Evolutionary conservation across 176 grass and related monocot genomes (phyloP).

Genomic region (Pontederia crassipes): DNA sequence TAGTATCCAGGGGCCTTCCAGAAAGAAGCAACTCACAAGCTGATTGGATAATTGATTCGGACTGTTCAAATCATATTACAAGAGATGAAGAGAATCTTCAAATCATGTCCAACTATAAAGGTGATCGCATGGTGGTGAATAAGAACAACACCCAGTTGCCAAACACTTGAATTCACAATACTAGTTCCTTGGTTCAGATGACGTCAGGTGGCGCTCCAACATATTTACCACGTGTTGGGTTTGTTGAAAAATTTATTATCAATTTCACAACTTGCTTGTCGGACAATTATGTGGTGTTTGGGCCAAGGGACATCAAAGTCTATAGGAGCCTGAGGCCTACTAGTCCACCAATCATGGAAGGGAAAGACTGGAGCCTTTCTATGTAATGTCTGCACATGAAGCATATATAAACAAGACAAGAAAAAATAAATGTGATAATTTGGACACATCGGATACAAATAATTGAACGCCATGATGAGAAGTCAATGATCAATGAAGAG

Average conservation of each 20-base stretch:
- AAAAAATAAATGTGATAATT: background rate
- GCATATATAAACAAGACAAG: background rate
- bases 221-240: background rate
- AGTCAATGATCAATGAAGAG: background rate
- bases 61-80: background rate
- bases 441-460: background rate
- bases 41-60: background rate
- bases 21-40: background rate
- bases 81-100: background rate
- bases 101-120: background rate
- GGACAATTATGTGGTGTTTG: constrained; percentile 7
- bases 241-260: background rate
- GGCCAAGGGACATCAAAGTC: constrained; percentile 2
- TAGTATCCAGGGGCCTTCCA: background rate
- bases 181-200: background rate
- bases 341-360: constrained; percentile 7
- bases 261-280: background rate
- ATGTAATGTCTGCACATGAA: background rate
- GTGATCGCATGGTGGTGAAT: background rate
- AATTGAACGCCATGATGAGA: background rate
- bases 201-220: background rate
- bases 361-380: background rate
- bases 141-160: background rate
- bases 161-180: background rate
- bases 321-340: background rate